phyloP scores from a whole-genome alignment of 257 asterid genomes.

The Jasminum sambac region DNA sequence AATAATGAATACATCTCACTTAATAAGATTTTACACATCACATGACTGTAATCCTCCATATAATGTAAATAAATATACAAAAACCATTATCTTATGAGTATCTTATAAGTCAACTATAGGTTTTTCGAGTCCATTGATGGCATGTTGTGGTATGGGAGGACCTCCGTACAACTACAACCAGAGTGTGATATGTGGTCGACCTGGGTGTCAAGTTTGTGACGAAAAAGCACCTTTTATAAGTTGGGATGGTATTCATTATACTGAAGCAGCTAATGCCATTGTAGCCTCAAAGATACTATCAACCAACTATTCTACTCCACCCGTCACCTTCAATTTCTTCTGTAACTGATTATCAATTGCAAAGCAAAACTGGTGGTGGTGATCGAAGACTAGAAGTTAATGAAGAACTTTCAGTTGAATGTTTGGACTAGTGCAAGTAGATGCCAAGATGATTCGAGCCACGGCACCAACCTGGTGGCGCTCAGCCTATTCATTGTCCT shows the following conservation, averaged over 20 bases:
- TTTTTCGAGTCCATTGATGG: constrained; percentile 64
- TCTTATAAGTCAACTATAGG: constrained; percentile 37
- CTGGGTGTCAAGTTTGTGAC: constrained; percentile 62
- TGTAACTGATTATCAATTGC: constrained; percentile 40
- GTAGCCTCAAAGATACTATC: constrained; percentile 71
- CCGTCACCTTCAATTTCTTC: constrained; percentile 52
- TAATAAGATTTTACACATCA: too few species aligned
- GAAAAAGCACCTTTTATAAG: constrained; percentile 44
- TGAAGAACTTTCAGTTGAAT: neutral
- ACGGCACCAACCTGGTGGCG: neutral
- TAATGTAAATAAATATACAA: too few species aligned
- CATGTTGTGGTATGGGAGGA: constrained; percentile 90
- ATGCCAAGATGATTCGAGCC: neutral
- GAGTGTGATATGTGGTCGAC: constrained; percentile 54
- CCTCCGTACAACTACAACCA: constrained; percentile 72
- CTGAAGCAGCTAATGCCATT: constrained; percentile 74
- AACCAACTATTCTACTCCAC: constrained; percentile 60
- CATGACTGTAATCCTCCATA: too few species aligned
- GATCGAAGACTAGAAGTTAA: neutral
- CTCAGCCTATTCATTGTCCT: neutral
- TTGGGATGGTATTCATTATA: constrained; percentile 89
- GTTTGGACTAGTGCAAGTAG: neutral
- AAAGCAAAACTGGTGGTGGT: neutral
- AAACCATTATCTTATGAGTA: neutral
- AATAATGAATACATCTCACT: too few species aligned